Percentiles rank a stretch among this genome's conserved stretches.
Conservation (phyloP, 805 yeast genomes). For the Nakazawaea molendinolei region DNA sequence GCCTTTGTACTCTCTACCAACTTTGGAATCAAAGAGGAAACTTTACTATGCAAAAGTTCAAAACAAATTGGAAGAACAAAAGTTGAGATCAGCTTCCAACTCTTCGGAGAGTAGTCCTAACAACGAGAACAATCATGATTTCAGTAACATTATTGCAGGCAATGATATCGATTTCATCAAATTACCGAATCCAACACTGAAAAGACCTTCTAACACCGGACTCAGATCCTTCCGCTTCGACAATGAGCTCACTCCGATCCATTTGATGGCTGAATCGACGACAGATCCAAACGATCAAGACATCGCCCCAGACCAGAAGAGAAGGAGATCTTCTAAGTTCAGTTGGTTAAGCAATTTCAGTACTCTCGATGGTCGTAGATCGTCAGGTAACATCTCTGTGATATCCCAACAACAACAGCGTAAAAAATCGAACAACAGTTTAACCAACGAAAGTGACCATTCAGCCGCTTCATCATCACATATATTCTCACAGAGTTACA, state of each 20-base stretch:
- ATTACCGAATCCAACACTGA: constrained; percentile 14
- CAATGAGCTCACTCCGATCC: constrained; percentile 1
- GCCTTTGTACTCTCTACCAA: constrained; percentile 41
- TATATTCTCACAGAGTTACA: constrained; percentile 6
- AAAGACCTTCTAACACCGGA: constrained; percentile 1
- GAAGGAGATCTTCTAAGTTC: constrained; percentile 10
- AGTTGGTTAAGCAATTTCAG: constrained; percentile 10
- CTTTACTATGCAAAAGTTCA: neutral
- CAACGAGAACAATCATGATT: constrained; percentile 24
- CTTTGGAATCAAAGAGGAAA: constrained; percentile 1
- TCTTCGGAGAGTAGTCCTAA: neutral
- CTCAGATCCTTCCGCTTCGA: neutral
- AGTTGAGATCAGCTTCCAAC: constrained; percentile 3
- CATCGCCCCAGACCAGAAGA: neutral
- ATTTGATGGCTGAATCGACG: neutral
- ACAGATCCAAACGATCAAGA: constrained; percentile 2
- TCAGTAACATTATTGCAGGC: constrained; percentile 28
- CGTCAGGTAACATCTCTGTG: constrained; percentile 1
- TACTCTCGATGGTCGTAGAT: constrained; percentile 2
- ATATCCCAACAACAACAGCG: neutral
- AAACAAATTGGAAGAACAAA: constrained; percentile 1
- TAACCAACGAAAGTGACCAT: neutral
- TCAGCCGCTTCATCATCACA: neutral
- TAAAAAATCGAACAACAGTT: constrained; percentile 3
- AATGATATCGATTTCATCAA: constrained; percentile 14